phyloP scores from a whole-genome alignment of 208 protist species.

The Herpetomonas muscarum region DNA sequence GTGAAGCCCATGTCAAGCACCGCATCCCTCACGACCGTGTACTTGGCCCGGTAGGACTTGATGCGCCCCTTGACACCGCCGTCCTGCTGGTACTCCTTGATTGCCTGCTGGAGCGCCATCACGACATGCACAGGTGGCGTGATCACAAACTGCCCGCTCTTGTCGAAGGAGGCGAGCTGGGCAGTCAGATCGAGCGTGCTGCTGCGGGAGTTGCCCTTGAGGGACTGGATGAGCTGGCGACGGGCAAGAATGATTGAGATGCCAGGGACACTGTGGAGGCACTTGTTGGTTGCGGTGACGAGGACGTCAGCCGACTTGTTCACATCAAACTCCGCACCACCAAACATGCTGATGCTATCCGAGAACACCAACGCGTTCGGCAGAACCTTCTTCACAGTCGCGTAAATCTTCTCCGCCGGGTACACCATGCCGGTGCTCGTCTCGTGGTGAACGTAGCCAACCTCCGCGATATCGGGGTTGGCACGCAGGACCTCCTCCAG shows the following conservation, averaged over 20 bases:
- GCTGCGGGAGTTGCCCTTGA: constrained; percentile 52
- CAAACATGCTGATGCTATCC: constrained; percentile 86
- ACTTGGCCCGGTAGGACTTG: constrained; percentile 54
- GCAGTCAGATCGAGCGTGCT: constrained; percentile 66
- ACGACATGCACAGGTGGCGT: constrained; percentile 83
- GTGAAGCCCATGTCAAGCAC: constrained; percentile 71
- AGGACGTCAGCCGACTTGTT: constrained; percentile 65
- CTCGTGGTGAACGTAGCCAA: constrained; percentile 86
- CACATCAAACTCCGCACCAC: constrained; percentile 53
- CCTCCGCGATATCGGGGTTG: constrained; percentile 62
- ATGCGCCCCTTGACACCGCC: constrained; percentile 51
- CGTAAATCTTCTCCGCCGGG: constrained; percentile 57
- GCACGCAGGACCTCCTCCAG: constrained; percentile 38
- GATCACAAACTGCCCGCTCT: constrained; percentile 68
- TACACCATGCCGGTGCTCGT: constrained; percentile 90
- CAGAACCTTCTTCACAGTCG: constrained; percentile 33
- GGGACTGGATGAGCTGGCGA: constrained; percentile 29
- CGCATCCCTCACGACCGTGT: constrained; percentile 40
- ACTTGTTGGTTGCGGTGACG: constrained; percentile 84
- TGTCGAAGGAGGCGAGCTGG: constrained; percentile 63
- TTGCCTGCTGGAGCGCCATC: constrained; percentile 70
- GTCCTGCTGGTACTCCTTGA: constrained; percentile 69
- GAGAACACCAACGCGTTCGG: constrained; percentile 71
- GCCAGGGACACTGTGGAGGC: constrained; percentile 86
- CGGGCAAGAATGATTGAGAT: constrained; percentile 66